Evolutionary conservation across 2,329 filamentous ascomycete genomes (phyloP).

Genomic region (Cladosporium velox): DNA sequence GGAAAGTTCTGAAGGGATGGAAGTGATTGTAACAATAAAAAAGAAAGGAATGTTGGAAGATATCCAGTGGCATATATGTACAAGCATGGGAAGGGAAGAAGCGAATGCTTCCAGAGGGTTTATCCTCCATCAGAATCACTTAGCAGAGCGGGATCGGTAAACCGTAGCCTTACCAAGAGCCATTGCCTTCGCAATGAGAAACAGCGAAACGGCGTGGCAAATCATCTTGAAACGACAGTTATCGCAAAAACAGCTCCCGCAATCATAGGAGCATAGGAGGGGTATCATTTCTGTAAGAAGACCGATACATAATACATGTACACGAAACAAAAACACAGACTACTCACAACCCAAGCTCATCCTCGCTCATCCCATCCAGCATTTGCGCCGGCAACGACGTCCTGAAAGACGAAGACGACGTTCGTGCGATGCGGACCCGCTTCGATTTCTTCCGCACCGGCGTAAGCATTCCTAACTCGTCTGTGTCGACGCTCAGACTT

Average conservation of each 20-base stretch:
- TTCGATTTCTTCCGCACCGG: constrained; percentile 5
- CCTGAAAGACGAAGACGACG: background rate
- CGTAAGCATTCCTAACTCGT: constrained; percentile 9
- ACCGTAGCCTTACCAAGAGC: background rate
- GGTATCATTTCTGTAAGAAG: background rate
- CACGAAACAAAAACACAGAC: background rate
- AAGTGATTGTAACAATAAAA: background rate
- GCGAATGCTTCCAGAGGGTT: background rate
- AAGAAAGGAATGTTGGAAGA: background rate
- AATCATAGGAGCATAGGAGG: background rate
- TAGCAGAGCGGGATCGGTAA: no score
- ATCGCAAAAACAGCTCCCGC: background rate
- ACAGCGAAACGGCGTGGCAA: background rate
- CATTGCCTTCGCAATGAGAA: background rate
- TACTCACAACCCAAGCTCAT: constrained; percentile 31
- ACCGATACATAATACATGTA: background rate
- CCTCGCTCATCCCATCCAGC: constrained; percentile 30
- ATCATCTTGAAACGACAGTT: no score
- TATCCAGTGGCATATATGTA: background rate
- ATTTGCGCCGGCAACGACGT: background rate
- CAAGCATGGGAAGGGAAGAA: background rate
- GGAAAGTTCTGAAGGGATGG: constrained; percentile 23
- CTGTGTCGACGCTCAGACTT: background rate
- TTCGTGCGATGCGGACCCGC: background rate
- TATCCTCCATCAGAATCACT: no score